phyloP scores from a whole-genome alignment of 768 basidiomycete genomes.

The Suillus clintonianus region DNA sequence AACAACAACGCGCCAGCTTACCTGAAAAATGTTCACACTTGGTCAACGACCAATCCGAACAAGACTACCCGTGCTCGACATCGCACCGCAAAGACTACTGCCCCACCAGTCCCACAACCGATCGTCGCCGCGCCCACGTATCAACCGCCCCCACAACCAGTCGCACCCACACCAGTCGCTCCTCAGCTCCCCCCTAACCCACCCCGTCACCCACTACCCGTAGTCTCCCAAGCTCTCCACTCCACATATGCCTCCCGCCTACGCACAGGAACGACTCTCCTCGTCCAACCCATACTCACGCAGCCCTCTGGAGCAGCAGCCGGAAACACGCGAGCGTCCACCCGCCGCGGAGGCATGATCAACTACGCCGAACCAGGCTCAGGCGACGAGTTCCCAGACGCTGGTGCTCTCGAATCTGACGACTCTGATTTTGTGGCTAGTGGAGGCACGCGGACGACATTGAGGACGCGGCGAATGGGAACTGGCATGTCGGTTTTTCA shows the following conservation, averaged over 20 bases:
- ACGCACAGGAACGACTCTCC: constrained; percentile 83
- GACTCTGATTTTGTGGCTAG: constrained; percentile 81
- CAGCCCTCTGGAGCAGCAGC: constrained; percentile 41
- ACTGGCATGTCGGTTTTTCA: constrained; percentile 58
- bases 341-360: constrained; percentile 67
- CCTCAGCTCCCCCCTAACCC: constrained; percentile 47
- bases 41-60: constrained; percentile 63
- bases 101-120: constrained; percentile 37
- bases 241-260: constrained; percentile 90
- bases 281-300: constrained; percentile 83
- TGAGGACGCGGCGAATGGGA: constrained; percentile 47
- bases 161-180: constrained; percentile 18
- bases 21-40: constrained; percentile 68
- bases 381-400: constrained; percentile 79
- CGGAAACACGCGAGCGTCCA: constrained; percentile 39
- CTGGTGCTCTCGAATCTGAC: constrained; percentile 80
- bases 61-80: constrained; percentile 42
- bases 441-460: constrained; percentile 58
- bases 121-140: constrained; percentile 40
- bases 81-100: constrained; percentile 39
- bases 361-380: constrained; percentile 90
- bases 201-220: constrained; percentile 58
- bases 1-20: constrained; percentile 51
- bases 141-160: constrained; percentile 33
- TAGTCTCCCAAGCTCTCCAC: constrained; percentile 67